phyloP scores from a whole-genome alignment of 768 basidiomycete species.

The Pholiota conissans region DNA sequence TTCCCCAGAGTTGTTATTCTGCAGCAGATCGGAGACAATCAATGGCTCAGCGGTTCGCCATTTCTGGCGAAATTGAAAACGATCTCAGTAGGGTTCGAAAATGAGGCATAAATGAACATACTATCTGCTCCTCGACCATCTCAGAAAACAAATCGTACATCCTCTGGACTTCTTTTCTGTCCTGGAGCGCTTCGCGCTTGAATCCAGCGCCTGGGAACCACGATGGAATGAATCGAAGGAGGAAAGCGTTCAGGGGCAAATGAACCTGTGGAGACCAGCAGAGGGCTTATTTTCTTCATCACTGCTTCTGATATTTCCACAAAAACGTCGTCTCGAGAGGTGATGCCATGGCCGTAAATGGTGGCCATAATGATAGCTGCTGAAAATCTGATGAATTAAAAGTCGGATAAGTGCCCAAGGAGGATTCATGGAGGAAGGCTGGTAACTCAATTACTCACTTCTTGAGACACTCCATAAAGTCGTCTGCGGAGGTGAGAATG shows the following conservation, averaged over 20 bases:
- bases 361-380: slow-evolving; percentile 14
- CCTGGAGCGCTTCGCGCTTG: neutral
- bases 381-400: slow-evolving; percentile 6
- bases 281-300: neutral
- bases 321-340: slow-evolving; percentile 12
- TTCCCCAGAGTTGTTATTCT: neutral
- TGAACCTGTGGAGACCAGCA: slow-evolving; percentile 3
- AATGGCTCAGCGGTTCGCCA: slow-evolving; percentile 10
- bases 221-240: slow-evolving; percentile 13
- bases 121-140: slow-evolving; percentile 11
- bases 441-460: too few species aligned
- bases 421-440: too few species aligned
- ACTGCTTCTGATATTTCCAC: slow-evolving; percentile 13
- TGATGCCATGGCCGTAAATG: slow-evolving; percentile 20
- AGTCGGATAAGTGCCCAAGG: too few species aligned
- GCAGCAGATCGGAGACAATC: neutral
- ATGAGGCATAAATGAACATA: neutral
- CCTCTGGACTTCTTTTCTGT: neutral
- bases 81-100: neutral
- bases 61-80: neutral
- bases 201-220: slow-evolving; percentile 16
- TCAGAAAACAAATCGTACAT: slow-evolving; percentile 11
- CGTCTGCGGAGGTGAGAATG: neutral
- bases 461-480: neutral
- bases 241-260: slow-evolving; percentile 11